A percentile compares a stretch with the other conserved stretches of the same genome.
These are phyloP conservation scores for Ganoderma resinaceum DNA, from an alignment of 1,284 basidiomycete genomes.

Conservation along the genomic window DNA sequence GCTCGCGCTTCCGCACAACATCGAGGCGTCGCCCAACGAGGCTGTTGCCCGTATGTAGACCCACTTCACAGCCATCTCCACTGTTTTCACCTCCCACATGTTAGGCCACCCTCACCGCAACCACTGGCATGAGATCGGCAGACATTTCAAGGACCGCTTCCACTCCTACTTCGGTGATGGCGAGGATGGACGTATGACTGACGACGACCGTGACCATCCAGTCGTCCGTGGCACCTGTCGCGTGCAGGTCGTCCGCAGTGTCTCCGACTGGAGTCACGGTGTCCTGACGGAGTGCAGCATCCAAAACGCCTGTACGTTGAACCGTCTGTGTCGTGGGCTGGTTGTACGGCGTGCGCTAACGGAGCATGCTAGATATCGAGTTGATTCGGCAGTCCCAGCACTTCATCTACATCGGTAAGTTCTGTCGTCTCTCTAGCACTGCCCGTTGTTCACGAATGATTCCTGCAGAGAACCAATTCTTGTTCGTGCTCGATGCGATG, in stretches of 20 bases:
- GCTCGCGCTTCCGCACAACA: conserved; percentile 85
- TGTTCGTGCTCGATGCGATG: conserved; percentile 58
- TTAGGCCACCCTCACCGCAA: conserved; percentile 75
- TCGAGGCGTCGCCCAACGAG: conserved; percentile 66
- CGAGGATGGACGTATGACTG: conserved; percentile 41
- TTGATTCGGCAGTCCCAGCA: conserved; percentile 86
- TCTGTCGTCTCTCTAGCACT: neutral
- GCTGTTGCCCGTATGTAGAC: conserved; percentile 60
- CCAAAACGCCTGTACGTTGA: conserved; percentile 81
- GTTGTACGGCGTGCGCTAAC: conserved; percentile 9
- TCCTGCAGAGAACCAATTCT: conserved; percentile 88
- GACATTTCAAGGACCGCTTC: conserved; percentile 67
- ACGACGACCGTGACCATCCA: conserved; percentile 41
- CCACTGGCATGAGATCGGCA: conserved; percentile 65
- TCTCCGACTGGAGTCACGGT: conserved; percentile 92
- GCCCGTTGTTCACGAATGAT: neutral
- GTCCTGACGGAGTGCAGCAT: conserved; percentile 87
- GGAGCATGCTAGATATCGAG: conserved; percentile 52
- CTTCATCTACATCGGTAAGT: conserved; percentile 87
- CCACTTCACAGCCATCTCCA: neutral
- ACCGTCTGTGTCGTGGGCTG: neutral
- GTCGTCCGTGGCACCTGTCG: conserved; percentile 58
- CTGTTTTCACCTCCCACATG: neutral
- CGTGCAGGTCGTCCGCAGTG: conserved; percentile 84
- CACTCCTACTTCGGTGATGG: conserved; percentile 41